Conservation (phyloP, 352 stramenopile genomes). For the Phytophthora hibernalis region DNA sequence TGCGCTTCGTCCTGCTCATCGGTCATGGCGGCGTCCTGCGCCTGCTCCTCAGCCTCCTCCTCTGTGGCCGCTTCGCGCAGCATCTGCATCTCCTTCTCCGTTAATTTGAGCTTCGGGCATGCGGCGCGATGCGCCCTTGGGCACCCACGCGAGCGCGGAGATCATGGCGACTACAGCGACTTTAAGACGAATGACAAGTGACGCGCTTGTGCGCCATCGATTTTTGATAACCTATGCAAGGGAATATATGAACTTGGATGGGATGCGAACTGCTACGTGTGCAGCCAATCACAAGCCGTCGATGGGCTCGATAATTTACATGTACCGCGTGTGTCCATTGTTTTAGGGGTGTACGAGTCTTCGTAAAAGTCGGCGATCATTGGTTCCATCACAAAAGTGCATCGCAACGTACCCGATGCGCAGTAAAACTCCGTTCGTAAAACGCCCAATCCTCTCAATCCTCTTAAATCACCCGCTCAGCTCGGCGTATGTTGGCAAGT, state of each 20-base stretch:
- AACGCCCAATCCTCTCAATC: too few relatives aligned
- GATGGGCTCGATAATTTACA: not conserved
- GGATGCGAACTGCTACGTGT: not conserved
- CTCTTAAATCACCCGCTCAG: too few relatives aligned
- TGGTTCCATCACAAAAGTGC: too few relatives aligned
- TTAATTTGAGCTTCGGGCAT: conserved; percentile 88
- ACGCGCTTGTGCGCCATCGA: conserved; percentile 20
- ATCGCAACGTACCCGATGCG: too few relatives aligned
- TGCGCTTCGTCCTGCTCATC: too few relatives aligned
- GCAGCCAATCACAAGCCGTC: not conserved
- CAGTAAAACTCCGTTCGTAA: too few relatives aligned
- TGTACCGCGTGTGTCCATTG: too few relatives aligned
- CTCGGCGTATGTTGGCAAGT: too few relatives aligned
- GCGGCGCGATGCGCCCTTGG: conserved; percentile 53
- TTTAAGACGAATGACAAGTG: conserved; percentile 20
- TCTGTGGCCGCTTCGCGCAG: conserved; percentile 81
- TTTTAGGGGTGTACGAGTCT: too few relatives aligned
- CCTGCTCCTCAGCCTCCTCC: conserved; percentile 71
- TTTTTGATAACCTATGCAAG: conserved; percentile 6
- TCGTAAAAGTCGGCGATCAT: too few relatives aligned
- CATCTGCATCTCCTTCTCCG: conserved; percentile 83
- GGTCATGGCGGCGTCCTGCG: conserved; percentile 53
- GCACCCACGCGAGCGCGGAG: conserved; percentile 42
- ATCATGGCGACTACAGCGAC: conserved; percentile 28
- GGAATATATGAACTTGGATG: not conserved